These are phyloP conservation scores for Mycena metata DNA, from an alignment of 768 basidiomycete genomes.

Conservation along the genomic window DNA sequence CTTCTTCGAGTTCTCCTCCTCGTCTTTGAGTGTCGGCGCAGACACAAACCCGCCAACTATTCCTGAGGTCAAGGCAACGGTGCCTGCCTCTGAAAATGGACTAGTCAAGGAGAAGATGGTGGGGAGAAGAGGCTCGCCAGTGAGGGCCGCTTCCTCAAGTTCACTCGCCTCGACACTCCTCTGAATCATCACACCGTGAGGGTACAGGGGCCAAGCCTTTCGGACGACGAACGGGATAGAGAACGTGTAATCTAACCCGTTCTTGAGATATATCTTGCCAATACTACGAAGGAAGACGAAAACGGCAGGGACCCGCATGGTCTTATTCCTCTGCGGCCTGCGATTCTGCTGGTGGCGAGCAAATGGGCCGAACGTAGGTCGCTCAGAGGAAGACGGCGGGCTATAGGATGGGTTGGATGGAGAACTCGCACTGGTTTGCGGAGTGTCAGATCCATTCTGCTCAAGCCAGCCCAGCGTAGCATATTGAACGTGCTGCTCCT, in stretches of 20 bases:
- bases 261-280: slow-evolving; percentile 77
- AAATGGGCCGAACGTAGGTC: slow-evolving; percentile 71
- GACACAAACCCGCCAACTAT: slow-evolving; percentile 63
- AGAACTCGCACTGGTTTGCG: slow-evolving; percentile 48
- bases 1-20: slow-evolving; percentile 64
- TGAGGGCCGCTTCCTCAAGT: slow-evolving; percentile 72
- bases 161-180: slow-evolving; percentile 78
- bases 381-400: slow-evolving; percentile 44
- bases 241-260: slow-evolving; percentile 83
- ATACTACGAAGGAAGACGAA: slow-evolving; percentile 86
- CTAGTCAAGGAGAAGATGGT: slow-evolving; percentile 85
- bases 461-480: slow-evolving; percentile 85
- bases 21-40: slow-evolving; percentile 62
- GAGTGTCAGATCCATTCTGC: slow-evolving; percentile 53
- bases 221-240: slow-evolving; percentile 85
- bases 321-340: slow-evolving; percentile 52
- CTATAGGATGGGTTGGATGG: slow-evolving; percentile 49
- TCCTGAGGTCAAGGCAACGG: slow-evolving; percentile 76
- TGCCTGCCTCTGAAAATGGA: slow-evolving; percentile 80
- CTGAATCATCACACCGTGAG: slow-evolving; percentile 86
- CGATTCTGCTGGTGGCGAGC: slow-evolving; percentile 57
- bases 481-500: slow-evolving; percentile 81
- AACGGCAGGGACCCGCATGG: slow-evolving; percentile 65
- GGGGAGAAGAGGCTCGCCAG: slow-evolving; percentile 78
- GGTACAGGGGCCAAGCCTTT: slow-evolving; percentile 82